Conservation (phyloP, 225 moss, liverwort and hornwort genomes). For the Straminergon stramineum region DNA sequence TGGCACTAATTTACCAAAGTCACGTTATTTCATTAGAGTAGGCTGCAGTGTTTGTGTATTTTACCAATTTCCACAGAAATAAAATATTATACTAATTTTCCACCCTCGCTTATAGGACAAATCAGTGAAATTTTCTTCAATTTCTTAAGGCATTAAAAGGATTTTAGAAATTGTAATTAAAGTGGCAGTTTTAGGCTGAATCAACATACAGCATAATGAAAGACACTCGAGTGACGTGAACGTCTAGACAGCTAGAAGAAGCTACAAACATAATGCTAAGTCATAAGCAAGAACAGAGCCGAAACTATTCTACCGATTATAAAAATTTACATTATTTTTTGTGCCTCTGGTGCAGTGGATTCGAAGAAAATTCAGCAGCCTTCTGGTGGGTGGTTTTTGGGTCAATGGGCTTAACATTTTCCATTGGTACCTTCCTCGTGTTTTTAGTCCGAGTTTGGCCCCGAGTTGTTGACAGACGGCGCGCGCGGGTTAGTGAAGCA, state of each 20-base stretch:
- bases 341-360: slow-evolving; percentile 38
- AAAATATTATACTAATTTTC: background rate
- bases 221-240: background rate
- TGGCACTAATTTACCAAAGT: background rate
- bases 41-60: background rate
- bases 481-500: slow-evolving; percentile 42
- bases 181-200: background rate
- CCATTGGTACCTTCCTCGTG: slow-evolving; percentile 36
- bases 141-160: background rate
- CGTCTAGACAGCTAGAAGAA: background rate
- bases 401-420: slow-evolving; percentile 39
- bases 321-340: background rate
- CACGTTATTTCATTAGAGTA: background rate
- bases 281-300: background rate
- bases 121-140: background rate
- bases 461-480: slow-evolving; percentile 54
- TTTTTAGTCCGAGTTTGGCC: slow-evolving; percentile 58
- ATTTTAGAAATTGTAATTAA: background rate
- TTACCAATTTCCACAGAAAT: background rate
- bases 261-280: background rate
- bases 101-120: background rate
- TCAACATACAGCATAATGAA: background rate
- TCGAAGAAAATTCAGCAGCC: slow-evolving; percentile 44
- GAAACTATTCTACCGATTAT: background rate
- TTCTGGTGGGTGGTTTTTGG: slow-evolving; percentile 70